Evolutionary conservation across 352 stramenopile genomes (phyloP), one percentile per base, ranked within the genome.

Genomic region (Phytophthora fragariaefolia): DNA sequence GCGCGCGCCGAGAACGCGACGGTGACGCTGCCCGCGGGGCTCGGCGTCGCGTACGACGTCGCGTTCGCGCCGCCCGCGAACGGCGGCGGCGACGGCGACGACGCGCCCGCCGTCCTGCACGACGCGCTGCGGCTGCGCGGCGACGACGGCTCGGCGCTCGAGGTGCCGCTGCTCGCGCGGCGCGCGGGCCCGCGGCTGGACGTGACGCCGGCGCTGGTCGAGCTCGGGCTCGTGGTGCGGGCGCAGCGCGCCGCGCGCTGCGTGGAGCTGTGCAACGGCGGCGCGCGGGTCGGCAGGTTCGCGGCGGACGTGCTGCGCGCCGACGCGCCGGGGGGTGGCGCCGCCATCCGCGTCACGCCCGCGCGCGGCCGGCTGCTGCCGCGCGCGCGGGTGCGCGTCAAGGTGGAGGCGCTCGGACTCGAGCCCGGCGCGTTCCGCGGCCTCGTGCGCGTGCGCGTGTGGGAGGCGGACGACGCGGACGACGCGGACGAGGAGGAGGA

Each of bases 161-260:
- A 90, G 26, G 80, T 96, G 20, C 82, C 80, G 17, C 69, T 94
- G 18, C 48, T 89, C 10, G 87, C 87, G 2, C 68, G 80, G 12
- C 70, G 68, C 6, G 82, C 83, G 0, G 79, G 80, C 40, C 87
- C 85, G 2, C 66, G 85, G 9, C 20, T 96, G 3, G 81, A 92
- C 24, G 63, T 93, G 15, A 69, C 80, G 24, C 55, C 81, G 27
- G 69, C 56, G 9, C 66, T 87, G 3, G 88, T 83, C 59, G 82
- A 93, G 24, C 49, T 94, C 6, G 85, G 87, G 0, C 66, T 93
- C 22, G 69, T 96, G 0, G 85, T 96, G 7, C 30, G 90, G 12
- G 69, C 61, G 0, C 83, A 93, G 45, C 78, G 85, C 46, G 78
- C 76, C 0, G 81, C 77, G 10, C 73, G 73, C 30, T 79, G 80